Evolutionary conservation across 2,329 filamentous ascomycete genomes (phyloP).

Genomic region (Ophioceras dolichostomum): DNA sequence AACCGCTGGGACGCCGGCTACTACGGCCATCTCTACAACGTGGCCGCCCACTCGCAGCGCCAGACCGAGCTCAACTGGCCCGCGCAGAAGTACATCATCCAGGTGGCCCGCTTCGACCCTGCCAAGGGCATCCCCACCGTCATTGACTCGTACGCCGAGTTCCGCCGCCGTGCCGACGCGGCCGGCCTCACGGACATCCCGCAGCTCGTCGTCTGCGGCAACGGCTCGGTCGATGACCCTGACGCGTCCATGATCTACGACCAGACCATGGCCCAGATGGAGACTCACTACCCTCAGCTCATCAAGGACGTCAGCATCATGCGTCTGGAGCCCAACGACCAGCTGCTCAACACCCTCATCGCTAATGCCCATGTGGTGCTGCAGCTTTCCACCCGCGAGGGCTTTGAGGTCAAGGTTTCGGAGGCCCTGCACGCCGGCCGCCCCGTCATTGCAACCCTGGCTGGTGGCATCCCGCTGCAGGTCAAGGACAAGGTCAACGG

Average conservation of each 20-base stretch:
- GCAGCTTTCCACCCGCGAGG: conserved; percentile 70
- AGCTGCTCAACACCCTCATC: conserved; percentile 66
- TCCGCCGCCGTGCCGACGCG: conserved; percentile 48
- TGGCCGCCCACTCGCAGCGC: conserved; percentile 43
- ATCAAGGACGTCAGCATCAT: conserved; percentile 58
- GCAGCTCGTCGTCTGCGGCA: conserved; percentile 67
- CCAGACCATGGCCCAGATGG: conserved; percentile 55
- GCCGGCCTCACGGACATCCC: conserved; percentile 40
- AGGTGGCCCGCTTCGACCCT: conserved; percentile 74
- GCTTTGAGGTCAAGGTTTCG: conserved; percentile 79
- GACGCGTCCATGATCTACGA: conserved; percentile 64
- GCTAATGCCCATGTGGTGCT: conserved; percentile 61
- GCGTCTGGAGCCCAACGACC: conserved; percentile 66
- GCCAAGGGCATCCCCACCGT: conserved; percentile 73
- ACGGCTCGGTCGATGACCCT: conserved; percentile 71
- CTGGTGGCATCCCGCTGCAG: conserved; percentile 73
- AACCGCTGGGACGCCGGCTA: conserved; percentile 58
- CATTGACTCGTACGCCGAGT: conserved; percentile 62
- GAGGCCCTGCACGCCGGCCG: conserved; percentile 72
- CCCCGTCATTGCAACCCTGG: conserved; percentile 62
- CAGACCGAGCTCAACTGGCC: conserved; percentile 49
- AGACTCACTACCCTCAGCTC: conserved; percentile 49
- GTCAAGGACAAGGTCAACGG: conserved; percentile 60
- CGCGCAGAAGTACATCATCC: conserved; percentile 59
- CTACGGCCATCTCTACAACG: conserved; percentile 64